A percentile compares a stretch with the other conserved stretches of the same genome.
These are phyloP conservation scores for Dactylellina haptotyla DNA, from an alignment of 2,329 filamentous ascomycete genomes.

Conservation along the genomic window DNA sequence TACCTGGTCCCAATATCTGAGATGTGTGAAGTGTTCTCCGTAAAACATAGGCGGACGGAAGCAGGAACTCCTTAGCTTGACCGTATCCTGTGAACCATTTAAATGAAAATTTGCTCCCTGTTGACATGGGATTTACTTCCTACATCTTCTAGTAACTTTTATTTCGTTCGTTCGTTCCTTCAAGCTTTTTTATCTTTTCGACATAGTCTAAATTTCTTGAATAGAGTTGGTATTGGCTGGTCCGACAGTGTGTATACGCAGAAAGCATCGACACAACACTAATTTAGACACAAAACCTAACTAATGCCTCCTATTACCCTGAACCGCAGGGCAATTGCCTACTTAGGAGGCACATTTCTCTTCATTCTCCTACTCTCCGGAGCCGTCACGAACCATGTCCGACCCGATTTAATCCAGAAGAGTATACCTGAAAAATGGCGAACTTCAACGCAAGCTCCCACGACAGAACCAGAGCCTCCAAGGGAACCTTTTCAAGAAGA, in stretches of 20 bases:
- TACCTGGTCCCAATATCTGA: not conserved
- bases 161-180: too few relatives aligned
- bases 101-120: too few relatives aligned
- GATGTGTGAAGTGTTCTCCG: not conserved
- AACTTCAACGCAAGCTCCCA: too few relatives aligned
- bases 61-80: too few relatives aligned
- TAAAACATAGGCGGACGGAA: not conserved
- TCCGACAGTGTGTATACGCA: too few relatives aligned
- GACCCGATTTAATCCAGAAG: slow-evolving; percentile 27
- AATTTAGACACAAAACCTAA: not conserved
- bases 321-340: slow-evolving; percentile 40
- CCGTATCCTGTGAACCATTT: too few relatives aligned
- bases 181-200: too few relatives aligned
- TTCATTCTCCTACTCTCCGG: slow-evolving; percentile 29
- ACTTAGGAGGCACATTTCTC: slow-evolving; percentile 14
- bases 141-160: too few relatives aligned
- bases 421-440: slow-evolving; percentile 32
- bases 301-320: slow-evolving; percentile 43
- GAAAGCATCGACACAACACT: slow-evolving; percentile 1
- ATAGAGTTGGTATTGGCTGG: too few relatives aligned
- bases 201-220: too few relatives aligned
- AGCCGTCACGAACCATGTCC: slow-evolving; percentile 38
- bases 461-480: not conserved
- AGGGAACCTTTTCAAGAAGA: slow-evolving; percentile 39
- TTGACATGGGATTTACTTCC: too few relatives aligned